These are phyloP conservation scores for Grifola frondosa DNA, from an alignment of 1,284 basidiomycete species.

Conservation along the genomic window DNA sequence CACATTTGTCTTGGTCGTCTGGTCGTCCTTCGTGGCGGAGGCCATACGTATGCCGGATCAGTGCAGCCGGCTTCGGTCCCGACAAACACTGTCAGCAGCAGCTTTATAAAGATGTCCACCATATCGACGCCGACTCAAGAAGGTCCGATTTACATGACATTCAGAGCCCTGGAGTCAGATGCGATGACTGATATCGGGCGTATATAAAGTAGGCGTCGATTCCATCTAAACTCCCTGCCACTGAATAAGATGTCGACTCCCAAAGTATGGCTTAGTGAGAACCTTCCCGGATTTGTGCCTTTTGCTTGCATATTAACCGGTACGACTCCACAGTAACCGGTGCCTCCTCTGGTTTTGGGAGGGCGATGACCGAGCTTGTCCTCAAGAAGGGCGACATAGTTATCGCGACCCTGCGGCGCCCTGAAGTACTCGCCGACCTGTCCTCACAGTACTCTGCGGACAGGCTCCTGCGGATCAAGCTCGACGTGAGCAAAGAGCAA, in stretches of 20 bases:
- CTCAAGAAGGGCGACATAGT: constrained; percentile 31
- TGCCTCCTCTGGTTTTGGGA: constrained; percentile 33
- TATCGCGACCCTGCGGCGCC: constrained; percentile 32
- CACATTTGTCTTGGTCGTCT: too few relatives aligned
- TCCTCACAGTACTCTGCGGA: constrained; percentile 12
- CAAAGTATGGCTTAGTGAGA: constrained; percentile 12
- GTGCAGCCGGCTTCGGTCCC: too few relatives aligned
- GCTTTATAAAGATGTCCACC: too few relatives aligned
- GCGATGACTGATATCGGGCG: too few relatives aligned
- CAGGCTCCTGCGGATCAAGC: constrained; percentile 35
- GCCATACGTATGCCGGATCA: too few relatives aligned
- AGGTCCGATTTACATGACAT: too few relatives aligned
- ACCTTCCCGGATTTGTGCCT: not conserved
- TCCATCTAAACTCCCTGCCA: too few relatives aligned
- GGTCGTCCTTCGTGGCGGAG: too few relatives aligned
- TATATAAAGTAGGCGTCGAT: too few relatives aligned
- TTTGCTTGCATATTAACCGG: not conserved
- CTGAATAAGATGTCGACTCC: constrained; percentile 4
- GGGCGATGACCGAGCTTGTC: constrained; percentile 22
- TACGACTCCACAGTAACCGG: constrained; percentile 26
- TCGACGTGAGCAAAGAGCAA: constrained; percentile 38
- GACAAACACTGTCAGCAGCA: too few relatives aligned
- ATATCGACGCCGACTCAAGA: too few relatives aligned
- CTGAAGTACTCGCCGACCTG: constrained; percentile 24
- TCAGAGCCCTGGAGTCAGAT: too few relatives aligned